phyloP scores from a whole-genome alignment of 75 land plant genomes.

The Cunninghamia lanceolata region DNA sequence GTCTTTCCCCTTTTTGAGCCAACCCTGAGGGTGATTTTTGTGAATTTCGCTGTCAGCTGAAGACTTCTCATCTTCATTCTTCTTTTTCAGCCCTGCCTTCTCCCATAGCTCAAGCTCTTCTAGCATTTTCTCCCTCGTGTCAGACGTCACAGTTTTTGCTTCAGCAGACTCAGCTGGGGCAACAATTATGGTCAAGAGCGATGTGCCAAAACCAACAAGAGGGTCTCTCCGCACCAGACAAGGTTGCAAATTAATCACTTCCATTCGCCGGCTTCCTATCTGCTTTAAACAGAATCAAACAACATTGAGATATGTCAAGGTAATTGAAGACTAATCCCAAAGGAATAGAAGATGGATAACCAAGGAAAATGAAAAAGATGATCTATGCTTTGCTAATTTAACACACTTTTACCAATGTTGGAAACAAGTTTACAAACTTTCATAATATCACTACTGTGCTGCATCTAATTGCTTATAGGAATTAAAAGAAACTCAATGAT shows the following conservation, averaged over 20 bases:
- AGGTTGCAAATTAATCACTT: neutral
- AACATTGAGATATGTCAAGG: neutral
- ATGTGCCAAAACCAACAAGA: constrained; percentile 1
- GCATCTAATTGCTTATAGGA: neutral
- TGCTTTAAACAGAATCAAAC: neutral
- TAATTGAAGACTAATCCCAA: neutral
- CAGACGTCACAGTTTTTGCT: neutral
- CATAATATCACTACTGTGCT: neutral
- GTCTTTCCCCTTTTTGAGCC: neutral
- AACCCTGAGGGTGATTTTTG: neutral
- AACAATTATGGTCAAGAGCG: neutral
- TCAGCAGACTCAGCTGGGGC: neutral
- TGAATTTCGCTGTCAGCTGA: neutral
- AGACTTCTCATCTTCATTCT: neutral
- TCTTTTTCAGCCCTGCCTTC: neutral
- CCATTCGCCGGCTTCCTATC: neutral
- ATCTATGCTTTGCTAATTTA: neutral
- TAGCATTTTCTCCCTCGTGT: neutral
- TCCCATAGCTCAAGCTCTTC: constrained; percentile 2
- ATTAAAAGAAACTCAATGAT: neutral
- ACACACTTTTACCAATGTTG: neutral
- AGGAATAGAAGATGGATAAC: neutral
- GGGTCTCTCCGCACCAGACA: neutral
- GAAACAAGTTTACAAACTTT: neutral
- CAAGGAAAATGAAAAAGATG: neutral